These are phyloP conservation scores for Volutella citrinella DNA, from an alignment of 2,329 filamentous ascomycete genomes.

Conservation along the genomic window DNA sequence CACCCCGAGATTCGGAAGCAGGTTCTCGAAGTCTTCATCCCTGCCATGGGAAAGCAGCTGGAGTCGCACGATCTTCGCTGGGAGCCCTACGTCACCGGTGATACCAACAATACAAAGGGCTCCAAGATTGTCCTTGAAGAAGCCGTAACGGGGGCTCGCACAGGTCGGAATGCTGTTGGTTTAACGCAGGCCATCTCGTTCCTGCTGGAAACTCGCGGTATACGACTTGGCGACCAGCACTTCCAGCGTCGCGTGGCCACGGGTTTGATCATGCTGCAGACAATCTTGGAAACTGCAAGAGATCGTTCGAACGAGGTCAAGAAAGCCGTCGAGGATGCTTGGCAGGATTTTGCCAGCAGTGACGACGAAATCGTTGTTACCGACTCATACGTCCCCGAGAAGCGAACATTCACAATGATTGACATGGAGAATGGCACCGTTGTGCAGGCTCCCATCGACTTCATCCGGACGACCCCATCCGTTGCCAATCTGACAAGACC, in stretches of 20 bases:
- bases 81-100: slow-evolving; percentile 25
- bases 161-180: slow-evolving; percentile 23
- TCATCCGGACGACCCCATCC: slow-evolving; percentile 22
- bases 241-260: slow-evolving; percentile 30
- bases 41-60: slow-evolving; percentile 17
- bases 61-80: slow-evolving; percentile 21
- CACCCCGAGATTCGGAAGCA: slow-evolving; percentile 25
- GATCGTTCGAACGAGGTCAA: slow-evolving; percentile 19
- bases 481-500: slow-evolving; percentile 23
- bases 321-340: slow-evolving; percentile 19
- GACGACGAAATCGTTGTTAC: slow-evolving; percentile 25
- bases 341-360: slow-evolving; percentile 17
- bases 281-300: slow-evolving; percentile 23
- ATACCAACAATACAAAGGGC: slow-evolving; percentile 5
- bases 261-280: slow-evolving; percentile 21
- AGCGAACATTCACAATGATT: slow-evolving; percentile 25
- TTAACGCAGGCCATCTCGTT: slow-evolving; percentile 25
- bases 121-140: slow-evolving; percentile 22
- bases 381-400: slow-evolving; percentile 15
- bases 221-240: slow-evolving; percentile 29
- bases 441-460: slow-evolving; percentile 19
- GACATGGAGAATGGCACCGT: slow-evolving; percentile 23
- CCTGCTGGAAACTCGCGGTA: slow-evolving; percentile 25
- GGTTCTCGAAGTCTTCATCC: slow-evolving; percentile 18
- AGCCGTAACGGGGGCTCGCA: slow-evolving; percentile 22